These are phyloP conservation scores for Fusarium verrucosum DNA, from an alignment of 2,329 filamentous ascomycete species.

Conservation along the genomic window DNA sequence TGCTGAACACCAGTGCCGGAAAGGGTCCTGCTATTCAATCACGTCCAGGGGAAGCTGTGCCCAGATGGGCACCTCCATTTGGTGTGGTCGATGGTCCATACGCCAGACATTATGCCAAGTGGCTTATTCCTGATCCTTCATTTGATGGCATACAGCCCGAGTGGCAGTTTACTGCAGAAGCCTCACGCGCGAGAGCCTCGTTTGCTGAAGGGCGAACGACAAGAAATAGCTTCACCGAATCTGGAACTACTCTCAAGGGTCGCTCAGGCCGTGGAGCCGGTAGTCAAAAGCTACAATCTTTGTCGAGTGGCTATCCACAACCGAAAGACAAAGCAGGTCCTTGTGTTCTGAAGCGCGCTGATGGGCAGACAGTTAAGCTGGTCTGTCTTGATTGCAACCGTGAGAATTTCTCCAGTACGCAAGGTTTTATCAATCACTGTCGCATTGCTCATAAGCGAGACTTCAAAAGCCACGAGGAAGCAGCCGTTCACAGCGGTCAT, in stretches of 20 bases:
- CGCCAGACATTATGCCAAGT: constrained; percentile 92
- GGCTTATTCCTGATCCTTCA: constrained; percentile 87
- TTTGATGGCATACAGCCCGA: constrained; percentile 77
- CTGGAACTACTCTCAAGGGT: constrained; percentile 57
- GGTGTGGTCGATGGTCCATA: constrained; percentile 93
- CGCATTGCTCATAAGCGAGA: constrained; percentile 93
- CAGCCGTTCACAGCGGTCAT: constrained; percentile 86
- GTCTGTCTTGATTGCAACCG: constrained; percentile 89
- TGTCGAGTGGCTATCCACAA: constrained; percentile 75
- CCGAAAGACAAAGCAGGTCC: constrained; percentile 85
- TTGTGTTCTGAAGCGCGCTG: constrained; percentile 84
- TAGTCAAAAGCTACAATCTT: constrained; percentile 72
- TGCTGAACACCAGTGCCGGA: constrained; percentile 77
- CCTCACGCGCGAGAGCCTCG: constrained; percentile 56
- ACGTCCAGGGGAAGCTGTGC: constrained; percentile 69
- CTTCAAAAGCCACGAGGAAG: constrained; percentile 95
- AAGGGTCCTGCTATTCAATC: constrained; percentile 75
- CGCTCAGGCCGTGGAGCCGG: constrained; percentile 60
- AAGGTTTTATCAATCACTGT: constrained; percentile 99
- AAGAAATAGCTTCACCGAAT: constrained; percentile 71
- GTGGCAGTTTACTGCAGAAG: constrained; percentile 54
- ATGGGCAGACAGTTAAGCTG: constrained; percentile 87
- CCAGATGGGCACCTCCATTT: constrained; percentile 85
- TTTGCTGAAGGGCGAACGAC: constrained; percentile 77
- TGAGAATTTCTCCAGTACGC: constrained; percentile 93